phyloP scores from a whole-genome alignment of 139 green algal species.

The Chlamydomonas sphaeroides region DNA sequence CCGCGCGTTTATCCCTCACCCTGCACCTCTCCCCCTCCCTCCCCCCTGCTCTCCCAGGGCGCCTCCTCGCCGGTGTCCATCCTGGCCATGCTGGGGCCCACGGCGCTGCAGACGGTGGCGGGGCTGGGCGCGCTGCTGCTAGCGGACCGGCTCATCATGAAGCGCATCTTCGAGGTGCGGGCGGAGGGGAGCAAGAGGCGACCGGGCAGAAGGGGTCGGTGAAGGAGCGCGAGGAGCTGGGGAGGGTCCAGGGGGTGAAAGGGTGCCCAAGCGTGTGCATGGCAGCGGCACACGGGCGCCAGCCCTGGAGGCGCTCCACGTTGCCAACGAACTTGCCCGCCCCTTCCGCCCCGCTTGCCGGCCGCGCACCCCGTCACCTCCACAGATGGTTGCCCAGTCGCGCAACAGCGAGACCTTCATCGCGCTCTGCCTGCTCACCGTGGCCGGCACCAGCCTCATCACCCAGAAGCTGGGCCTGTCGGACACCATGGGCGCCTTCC shows the following conservation, averaged over 20 bases:
- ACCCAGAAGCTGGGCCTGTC: slow-evolving; percentile 89
- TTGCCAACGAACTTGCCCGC: too few relatives aligned
- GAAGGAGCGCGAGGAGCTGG: too few relatives aligned
- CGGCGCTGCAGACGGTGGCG: slow-evolving; percentile 71
- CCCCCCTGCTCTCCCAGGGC: background rate
- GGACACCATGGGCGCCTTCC: slow-evolving; percentile 94
- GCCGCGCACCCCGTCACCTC: background rate
- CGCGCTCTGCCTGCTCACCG: slow-evolving; percentile 91
- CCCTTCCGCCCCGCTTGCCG: background rate
- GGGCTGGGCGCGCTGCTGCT: slow-evolving; percentile 87
- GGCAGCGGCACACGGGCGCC: too few relatives aligned
- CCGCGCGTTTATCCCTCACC: too few relatives aligned
- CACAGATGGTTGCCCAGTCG: slow-evolving; percentile 81
- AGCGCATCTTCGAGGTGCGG: slow-evolving; percentile 78
- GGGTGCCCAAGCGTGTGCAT: too few relatives aligned
- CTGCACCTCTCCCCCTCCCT: background rate
- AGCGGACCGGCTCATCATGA: slow-evolving; percentile 83
- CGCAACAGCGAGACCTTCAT: slow-evolving; percentile 93
- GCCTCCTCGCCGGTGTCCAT: slow-evolving; percentile 52
- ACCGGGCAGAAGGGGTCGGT: too few relatives aligned
- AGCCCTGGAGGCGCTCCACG: too few relatives aligned
- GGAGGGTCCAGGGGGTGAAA: background rate
- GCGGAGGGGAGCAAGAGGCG: background rate
- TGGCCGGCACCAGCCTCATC: slow-evolving; percentile 84
- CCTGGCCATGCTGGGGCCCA: slow-evolving; percentile 74